Conservation (phyloP, 106 monocot genomes). For the Dendrobium huoshanense region DNA sequence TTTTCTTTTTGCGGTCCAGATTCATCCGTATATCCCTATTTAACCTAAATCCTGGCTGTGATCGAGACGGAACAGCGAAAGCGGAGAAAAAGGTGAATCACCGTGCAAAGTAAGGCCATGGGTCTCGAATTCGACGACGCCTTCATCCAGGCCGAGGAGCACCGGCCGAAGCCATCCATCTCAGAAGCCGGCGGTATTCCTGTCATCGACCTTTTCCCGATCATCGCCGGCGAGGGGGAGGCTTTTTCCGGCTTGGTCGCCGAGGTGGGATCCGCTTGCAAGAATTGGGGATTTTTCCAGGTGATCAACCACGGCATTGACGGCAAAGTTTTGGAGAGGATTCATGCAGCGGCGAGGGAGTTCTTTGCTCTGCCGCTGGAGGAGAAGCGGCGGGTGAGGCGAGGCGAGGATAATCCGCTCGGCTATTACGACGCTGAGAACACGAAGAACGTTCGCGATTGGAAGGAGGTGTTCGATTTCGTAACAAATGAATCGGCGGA, state of each 20-base stretch:
- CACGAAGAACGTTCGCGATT: constrained; percentile 66
- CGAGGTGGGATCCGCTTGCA: constrained; percentile 38
- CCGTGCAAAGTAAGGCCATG: not conserved
- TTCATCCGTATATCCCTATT: not conserved
- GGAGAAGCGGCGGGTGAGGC: constrained; percentile 38
- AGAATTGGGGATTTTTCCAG: constrained; percentile 71
- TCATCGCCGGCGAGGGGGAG: not conserved
- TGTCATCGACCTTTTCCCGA: constrained; percentile 32
- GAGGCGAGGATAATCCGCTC: constrained; percentile 42
- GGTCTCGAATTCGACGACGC: not conserved
- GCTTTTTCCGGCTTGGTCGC: constrained; percentile 13
- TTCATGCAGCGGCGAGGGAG: constrained; percentile 23
- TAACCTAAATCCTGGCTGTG: not conserved
- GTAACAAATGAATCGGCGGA: constrained; percentile 8
- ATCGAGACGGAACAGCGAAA: not conserved
- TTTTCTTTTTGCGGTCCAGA: not conserved
- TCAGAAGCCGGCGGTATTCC: constrained; percentile 40
- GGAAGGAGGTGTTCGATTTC: constrained; percentile 64
- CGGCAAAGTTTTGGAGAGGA: constrained; percentile 11
- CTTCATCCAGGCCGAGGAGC: constrained; percentile 56
- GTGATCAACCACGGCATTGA: constrained; percentile 61
- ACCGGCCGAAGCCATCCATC: constrained; percentile 45
- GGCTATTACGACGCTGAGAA: constrained; percentile 52
- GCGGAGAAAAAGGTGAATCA: not conserved
- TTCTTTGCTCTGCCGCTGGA: constrained; percentile 51